Conservation (phyloP, 768 basidiomycete species). For the Pilatotrama ljubarskyi region DNA sequence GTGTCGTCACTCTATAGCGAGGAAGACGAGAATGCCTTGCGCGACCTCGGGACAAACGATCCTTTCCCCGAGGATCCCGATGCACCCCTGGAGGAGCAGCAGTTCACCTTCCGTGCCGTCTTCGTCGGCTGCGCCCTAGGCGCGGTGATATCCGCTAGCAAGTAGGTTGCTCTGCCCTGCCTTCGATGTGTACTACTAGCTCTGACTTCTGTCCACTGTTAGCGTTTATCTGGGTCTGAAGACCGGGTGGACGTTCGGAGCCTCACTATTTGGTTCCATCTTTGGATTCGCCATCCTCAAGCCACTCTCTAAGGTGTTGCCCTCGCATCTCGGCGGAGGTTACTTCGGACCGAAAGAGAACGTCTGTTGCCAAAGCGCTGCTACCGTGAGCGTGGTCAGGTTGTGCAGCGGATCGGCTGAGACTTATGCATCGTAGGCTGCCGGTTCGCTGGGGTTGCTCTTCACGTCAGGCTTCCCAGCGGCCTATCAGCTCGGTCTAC, state of each 20-base stretch:
- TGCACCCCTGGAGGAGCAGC: conserved; percentile 16
- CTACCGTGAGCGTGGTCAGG: conserved; percentile 10
- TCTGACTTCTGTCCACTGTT: background rate
- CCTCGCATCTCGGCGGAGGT: conserved; percentile 21
- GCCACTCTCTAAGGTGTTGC: conserved; percentile 19
- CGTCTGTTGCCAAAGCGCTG: conserved; percentile 26
- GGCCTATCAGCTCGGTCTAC: conserved; percentile 23
- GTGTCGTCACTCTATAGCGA: conserved; percentile 7
- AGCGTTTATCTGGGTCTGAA: conserved; percentile 25
- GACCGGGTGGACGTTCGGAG: conserved; percentile 27
- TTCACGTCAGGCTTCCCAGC: conserved; percentile 27
- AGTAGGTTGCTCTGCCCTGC: conserved; percentile 1
- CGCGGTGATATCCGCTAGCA: conserved; percentile 26
- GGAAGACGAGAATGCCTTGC: conserved; percentile 2
- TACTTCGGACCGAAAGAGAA: conserved; percentile 29
- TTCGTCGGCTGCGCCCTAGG: conserved; percentile 23
- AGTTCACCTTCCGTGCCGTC: conserved; percentile 24
- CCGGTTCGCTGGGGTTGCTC: conserved; percentile 23
- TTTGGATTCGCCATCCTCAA: conserved; percentile 28
- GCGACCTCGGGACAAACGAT: conserved; percentile 18
- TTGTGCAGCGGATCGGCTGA: background rate
- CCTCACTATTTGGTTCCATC: conserved; percentile 26
- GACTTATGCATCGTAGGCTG: conserved; percentile 12
- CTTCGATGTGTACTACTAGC: background rate
- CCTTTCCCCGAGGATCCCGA: conserved; percentile 24